Percentiles rank a stretch among this genome's conserved stretches.
Evolutionary conservation across 129 eudicot genomes (phyloP).

Genomic region (Saussurea involucrata): DNA sequence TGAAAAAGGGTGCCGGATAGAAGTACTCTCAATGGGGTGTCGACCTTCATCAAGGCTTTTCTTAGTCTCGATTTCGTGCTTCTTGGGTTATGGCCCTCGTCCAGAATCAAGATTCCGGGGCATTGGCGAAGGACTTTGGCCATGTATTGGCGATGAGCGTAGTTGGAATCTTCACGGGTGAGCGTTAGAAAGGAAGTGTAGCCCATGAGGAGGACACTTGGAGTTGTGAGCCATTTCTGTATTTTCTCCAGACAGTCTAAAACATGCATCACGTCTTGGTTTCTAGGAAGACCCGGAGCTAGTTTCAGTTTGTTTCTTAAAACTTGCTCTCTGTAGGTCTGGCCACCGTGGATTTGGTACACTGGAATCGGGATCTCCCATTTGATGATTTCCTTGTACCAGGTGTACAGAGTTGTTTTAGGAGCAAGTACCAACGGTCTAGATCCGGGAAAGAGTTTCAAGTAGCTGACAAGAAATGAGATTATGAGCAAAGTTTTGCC

Average conservation of each 20-base stretch:
- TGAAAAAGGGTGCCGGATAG: conserved; percentile 92
- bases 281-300: conserved; percentile 67
- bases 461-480: conserved; percentile 86
- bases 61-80: conserved; percentile 95
- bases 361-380: conserved; percentile 94
- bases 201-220: conserved; percentile 96
- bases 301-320: conserved; percentile 57
- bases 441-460: conserved; percentile 85
- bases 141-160: conserved; percentile 92
- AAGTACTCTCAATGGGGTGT: conserved; percentile 69
- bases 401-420: conserved; percentile 89
- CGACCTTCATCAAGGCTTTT: conserved; percentile 85
- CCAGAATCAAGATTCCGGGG: conserved; percentile 86
- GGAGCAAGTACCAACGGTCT: conserved; percentile 97
- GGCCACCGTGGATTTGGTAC: conserved; percentile 98
- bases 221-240: conserved; percentile 88
- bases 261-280: conserved; percentile 96
- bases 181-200: conserved; percentile 88
- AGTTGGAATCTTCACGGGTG: conserved; percentile 88
- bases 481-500: conserved; percentile 92
- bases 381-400: conserved; percentile 97
- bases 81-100: conserved; percentile 98
- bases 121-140: conserved; percentile 76
- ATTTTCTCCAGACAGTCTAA: conserved; percentile 91
- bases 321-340: conserved; percentile 84